Percentiles rank a stretch among this genome's conserved stretches.
Evolutionary conservation across 345 rosid species (phyloP).

Genomic region (Citrus hindsii): DNA sequence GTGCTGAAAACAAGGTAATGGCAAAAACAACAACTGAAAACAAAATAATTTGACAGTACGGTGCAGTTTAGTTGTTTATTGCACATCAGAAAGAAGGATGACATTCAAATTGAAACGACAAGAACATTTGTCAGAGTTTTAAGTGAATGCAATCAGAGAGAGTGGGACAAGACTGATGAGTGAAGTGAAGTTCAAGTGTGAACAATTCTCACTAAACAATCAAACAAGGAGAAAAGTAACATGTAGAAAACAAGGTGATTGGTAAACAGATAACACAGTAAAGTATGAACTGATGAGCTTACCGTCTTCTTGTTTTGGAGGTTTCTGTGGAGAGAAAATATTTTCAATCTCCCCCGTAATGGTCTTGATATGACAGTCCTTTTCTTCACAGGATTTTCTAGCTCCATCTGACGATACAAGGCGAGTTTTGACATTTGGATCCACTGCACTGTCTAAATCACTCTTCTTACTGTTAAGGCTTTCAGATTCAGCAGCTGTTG

Average conservation of each 20-base stretch:
- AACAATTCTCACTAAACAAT: not conserved
- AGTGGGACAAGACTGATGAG: not conserved
- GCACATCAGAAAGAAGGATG: not conserved
- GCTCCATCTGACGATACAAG: conserved; percentile 32
- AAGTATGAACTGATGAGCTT: conserved; percentile 28
- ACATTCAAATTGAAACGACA: not conserved
- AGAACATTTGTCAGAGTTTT: not conserved
- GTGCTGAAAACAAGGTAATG: not conserved
- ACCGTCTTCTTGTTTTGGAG: conserved; percentile 51
- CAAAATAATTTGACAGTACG: not conserved
- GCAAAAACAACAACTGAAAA: not conserved
- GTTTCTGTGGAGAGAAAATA: conserved; percentile 38
- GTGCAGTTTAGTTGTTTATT: not conserved
- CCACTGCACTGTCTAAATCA: conserved; percentile 27
- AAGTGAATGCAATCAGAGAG: not conserved
- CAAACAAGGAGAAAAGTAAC: conserved; percentile 2
- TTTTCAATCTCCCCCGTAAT: conserved; percentile 46
- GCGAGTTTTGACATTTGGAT: conserved; percentile 24
- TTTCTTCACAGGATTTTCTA: conserved; percentile 37
- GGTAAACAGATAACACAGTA: not conserved
- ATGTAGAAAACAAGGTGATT: not conserved
- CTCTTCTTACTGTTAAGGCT: conserved; percentile 22
- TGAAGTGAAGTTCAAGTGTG: not conserved
- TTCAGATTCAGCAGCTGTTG: conserved; percentile 42
- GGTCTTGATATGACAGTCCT: conserved; percentile 36